Evolutionary conservation across 129 eudicot genomes (phyloP).

Genomic region (Erigeron canadensis): DNA sequence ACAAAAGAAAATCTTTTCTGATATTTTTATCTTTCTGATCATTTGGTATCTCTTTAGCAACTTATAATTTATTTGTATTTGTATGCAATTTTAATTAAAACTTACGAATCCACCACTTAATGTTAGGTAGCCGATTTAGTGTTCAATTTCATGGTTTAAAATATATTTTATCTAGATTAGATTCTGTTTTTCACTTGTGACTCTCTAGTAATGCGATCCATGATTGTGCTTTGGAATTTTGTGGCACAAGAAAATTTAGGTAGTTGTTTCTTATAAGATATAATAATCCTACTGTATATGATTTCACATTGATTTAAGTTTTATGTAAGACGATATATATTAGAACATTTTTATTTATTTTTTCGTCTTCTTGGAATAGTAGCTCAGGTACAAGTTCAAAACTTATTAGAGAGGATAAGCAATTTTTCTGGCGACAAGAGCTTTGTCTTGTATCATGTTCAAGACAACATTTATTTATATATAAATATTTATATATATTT

Average conservation of each 20-base stretch:
- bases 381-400: too few species aligned
- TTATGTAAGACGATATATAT: not conserved
- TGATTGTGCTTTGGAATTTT: conserved; percentile 33
- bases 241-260: conserved; percentile 36
- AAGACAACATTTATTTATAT: too few species aligned
- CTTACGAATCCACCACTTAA: not conserved
- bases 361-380: too few species aligned
- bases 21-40: too few species aligned
- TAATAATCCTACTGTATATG: not conserved
- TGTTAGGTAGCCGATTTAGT: not conserved
- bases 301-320: not conserved
- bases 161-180: not conserved
- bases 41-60: not conserved
- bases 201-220: conserved; percentile 30
- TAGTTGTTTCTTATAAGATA: conserved; percentile 11
- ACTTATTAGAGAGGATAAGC: too few species aligned
- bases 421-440: too few species aligned
- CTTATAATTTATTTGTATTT: not conserved
- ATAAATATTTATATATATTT: too few species aligned
- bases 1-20: not conserved
- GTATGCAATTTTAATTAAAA: not conserved
- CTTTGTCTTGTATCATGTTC: too few species aligned
- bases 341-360: too few species aligned
- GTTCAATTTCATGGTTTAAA: not conserved
- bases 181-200: conserved; percentile 32